A percentile compares a stretch with the other conserved stretches of the same genome.
These are phyloP conservation scores for Exophiala mesophila DNA, from an alignment of 2,329 filamentous ascomycete species.

Conservation along the genomic window DNA sequence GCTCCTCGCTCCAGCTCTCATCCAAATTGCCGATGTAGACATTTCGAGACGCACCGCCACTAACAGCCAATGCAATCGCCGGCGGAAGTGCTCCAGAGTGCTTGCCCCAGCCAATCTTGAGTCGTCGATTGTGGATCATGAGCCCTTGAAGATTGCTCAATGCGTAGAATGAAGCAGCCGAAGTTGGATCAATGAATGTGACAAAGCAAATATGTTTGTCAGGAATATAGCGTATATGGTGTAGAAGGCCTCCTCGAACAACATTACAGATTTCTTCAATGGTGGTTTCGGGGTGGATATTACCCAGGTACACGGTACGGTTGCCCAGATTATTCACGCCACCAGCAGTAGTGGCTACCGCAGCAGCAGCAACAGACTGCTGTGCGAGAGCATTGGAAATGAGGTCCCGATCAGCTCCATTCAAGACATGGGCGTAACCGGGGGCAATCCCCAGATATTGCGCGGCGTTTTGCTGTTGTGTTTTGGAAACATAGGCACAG, in stretches of 20 bases:
- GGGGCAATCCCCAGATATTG: slow-evolving; percentile 97
- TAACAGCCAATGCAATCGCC: slow-evolving; percentile 92
- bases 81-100: slow-evolving; percentile 94
- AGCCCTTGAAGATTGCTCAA: slow-evolving; percentile 94
- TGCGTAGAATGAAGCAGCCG: slow-evolving; percentile 95
- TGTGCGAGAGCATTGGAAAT: slow-evolving; percentile 95
- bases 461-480: slow-evolving; percentile 96
- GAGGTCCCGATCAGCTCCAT: slow-evolving; percentile 89
- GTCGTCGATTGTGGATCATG: slow-evolving; percentile 96
- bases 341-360: slow-evolving; percentile 91
- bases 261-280: slow-evolving; percentile 99
- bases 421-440: slow-evolving; percentile 92
- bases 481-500: slow-evolving; percentile 98
- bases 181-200: slow-evolving; percentile 97
- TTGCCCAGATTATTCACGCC: slow-evolving; percentile 97
- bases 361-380: slow-evolving; percentile 93
- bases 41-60: slow-evolving; percentile 93
- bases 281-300: slow-evolving; percentile 97
- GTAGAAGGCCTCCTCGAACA: slow-evolving; percentile 86
- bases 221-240: slow-evolving; percentile 98
- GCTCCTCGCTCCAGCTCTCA: slow-evolving; percentile 95
- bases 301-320: slow-evolving; percentile 94
- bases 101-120: slow-evolving; percentile 99
- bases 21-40: slow-evolving; percentile 98
- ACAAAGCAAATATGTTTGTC: slow-evolving; percentile 99